Percentiles rank a stretch among this genome's conserved stretches.
Evolutionary conservation across 352 stramenopile genomes (phyloP).

Genomic region (Pseudoperonospora humuli): DNA sequence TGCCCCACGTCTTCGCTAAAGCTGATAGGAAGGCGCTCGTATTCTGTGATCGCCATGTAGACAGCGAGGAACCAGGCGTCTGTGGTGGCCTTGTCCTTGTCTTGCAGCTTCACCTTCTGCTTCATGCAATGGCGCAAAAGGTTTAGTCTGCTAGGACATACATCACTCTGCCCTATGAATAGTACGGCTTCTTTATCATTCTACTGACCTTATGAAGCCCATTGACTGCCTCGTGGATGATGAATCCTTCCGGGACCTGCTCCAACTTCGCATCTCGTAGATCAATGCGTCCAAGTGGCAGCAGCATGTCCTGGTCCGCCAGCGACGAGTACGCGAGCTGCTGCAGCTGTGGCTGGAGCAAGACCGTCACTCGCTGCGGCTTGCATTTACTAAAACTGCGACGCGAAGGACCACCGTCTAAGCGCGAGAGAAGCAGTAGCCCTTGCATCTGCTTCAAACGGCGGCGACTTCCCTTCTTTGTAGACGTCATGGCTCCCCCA

Average conservation of each 20-base stretch:
- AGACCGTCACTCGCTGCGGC: constrained; percentile 43
- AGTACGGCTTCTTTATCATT: not conserved
- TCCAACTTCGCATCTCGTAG: constrained; percentile 57
- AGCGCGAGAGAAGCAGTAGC: constrained; percentile 48
- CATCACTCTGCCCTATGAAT: not conserved
- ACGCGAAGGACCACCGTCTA: constrained; percentile 20
- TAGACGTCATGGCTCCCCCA: constrained; percentile 27
- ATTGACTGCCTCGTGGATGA: constrained; percentile 50
- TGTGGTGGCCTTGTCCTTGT: constrained; percentile 66
- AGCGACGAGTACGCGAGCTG: constrained; percentile 59
- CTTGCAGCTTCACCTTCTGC: constrained; percentile 67
- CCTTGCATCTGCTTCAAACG: constrained; percentile 81
- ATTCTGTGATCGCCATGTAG: constrained; percentile 68
- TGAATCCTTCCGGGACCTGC: constrained; percentile 60
- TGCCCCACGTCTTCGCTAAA: constrained; percentile 29
- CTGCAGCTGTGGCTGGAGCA: constrained; percentile 61
- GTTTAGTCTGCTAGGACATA: not conserved
- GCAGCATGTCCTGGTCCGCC: constrained; percentile 65
- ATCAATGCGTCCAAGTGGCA: constrained; percentile 51
- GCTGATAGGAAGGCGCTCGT: constrained; percentile 36
- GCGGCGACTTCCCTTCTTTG: constrained; percentile 42
- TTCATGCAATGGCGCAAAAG: constrained; percentile 1
- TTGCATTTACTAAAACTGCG: constrained; percentile 22
- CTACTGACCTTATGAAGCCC: constrained; percentile 33
- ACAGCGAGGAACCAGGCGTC: constrained; percentile 77